Conservation (phyloP, 192 early-diverging fungal genomes). For the Linnemannia zychae region DNA sequence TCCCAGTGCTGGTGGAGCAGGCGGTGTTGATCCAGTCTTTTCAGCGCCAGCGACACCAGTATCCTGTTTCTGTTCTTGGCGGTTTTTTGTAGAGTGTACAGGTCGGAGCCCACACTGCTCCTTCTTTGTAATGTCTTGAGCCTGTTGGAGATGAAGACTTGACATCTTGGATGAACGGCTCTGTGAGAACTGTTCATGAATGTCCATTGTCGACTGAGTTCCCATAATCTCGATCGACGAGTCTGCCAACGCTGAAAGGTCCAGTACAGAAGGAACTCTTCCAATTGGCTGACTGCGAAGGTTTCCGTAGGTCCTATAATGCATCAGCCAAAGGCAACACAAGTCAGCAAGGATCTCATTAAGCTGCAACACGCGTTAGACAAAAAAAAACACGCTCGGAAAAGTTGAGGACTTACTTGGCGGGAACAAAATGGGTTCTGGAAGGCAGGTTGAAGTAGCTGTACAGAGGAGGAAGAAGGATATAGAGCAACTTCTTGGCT, state of each 20-base stretch:
- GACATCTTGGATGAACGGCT: slow-evolving; percentile 30
- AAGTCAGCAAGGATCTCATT: background rate
- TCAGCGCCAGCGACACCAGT: background rate
- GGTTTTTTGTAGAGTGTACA: slow-evolving; percentile 14
- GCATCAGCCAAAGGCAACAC: background rate
- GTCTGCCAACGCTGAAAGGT: slow-evolving; percentile 43
- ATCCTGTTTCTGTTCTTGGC: slow-evolving; percentile 4
- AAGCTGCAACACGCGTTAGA: too few species aligned
- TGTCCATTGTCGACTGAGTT: slow-evolving; percentile 64
- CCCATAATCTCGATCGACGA: slow-evolving; percentile 62
- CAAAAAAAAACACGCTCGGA: too few species aligned
- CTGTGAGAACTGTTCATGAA: slow-evolving; percentile 62
- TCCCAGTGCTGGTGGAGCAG: background rate
- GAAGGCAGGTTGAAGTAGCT: slow-evolving; percentile 65
- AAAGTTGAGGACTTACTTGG: slow-evolving; percentile 32
- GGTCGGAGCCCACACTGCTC: slow-evolving; percentile 47
- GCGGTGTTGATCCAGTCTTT: background rate
- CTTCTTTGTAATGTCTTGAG: slow-evolving; percentile 29
- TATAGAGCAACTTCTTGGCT: slow-evolving; percentile 62
- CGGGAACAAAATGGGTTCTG: slow-evolving; percentile 49
- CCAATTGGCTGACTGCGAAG: slow-evolving; percentile 49
- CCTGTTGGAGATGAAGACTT: background rate
- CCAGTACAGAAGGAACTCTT: slow-evolving; percentile 48
- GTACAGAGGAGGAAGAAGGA: slow-evolving; percentile 65
- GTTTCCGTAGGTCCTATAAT: slow-evolving; percentile 44